Evolutionary conservation across 2,329 filamentous ascomycete species (phyloP).

Genomic region (Tolypocladium album): DNA sequence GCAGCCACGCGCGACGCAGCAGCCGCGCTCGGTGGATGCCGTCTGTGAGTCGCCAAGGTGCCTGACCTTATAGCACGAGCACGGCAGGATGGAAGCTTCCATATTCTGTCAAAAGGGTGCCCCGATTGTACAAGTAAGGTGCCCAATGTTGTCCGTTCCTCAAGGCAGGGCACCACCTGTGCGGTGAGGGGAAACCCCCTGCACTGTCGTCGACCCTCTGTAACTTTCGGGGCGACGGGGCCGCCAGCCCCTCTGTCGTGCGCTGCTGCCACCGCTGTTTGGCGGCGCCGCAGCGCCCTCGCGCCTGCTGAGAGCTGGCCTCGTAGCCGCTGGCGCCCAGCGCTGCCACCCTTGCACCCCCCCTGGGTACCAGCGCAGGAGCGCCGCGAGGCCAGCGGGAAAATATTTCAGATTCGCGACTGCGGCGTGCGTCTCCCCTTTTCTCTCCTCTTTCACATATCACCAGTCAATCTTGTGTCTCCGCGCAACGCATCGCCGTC

Average conservation of each 20-base stretch:
- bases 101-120: background rate
- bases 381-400: constrained; percentile 12
- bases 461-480: constrained; percentile 32
- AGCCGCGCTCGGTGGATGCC: background rate
- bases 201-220: background rate
- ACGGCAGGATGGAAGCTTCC: background rate
- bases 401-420: constrained; percentile 31
- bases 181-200: no score
- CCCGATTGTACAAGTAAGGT: no score
- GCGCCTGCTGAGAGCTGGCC: background rate
- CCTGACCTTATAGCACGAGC: background rate
- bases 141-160: no score
- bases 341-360: background rate
- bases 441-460: constrained; percentile 30
- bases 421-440: constrained; percentile 15
- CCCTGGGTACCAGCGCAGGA: background rate
- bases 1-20: background rate
- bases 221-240: background rate
- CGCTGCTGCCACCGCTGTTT: background rate
- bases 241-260: background rate
- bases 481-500: constrained; percentile 36
- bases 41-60: background rate
- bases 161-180: no score
- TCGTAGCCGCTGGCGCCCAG: background rate
- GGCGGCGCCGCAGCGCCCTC: background rate